Evolutionary conservation across 345 rosid species (phyloP).

Genomic region (Hibiscus syriacus): DNA sequence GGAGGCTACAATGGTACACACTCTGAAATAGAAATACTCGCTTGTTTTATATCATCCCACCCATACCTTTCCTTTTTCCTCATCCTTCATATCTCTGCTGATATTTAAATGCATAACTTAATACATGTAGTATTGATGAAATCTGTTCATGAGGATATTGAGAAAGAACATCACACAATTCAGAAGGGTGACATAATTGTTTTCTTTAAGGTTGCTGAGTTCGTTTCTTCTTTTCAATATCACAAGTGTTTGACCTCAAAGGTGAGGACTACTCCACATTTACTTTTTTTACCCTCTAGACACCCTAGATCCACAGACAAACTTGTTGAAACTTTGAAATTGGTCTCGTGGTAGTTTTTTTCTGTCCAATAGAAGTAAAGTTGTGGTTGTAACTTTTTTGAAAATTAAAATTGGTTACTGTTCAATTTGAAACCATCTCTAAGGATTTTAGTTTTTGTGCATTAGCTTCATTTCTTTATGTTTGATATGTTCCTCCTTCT

Average conservation of each 20-base stretch:
- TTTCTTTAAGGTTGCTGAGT: constrained; percentile 79
- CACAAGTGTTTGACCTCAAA: constrained; percentile 47
- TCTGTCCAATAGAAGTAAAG: not conserved
- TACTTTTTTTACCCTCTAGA: not conserved
- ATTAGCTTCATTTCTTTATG: not conserved
- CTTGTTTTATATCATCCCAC: constrained; percentile 1
- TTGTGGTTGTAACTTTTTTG: not conserved
- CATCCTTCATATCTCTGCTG: not conserved
- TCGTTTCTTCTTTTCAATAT: constrained; percentile 69
- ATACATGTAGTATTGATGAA: constrained; percentile 60
- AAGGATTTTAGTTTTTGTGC: not conserved
- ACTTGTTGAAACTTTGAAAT: not conserved
- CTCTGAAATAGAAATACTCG: constrained; percentile 2
- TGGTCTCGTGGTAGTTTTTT: constrained; percentile 1
- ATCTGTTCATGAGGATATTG: constrained; percentile 74
- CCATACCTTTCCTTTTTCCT: not conserved
- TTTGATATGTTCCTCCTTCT: not conserved
- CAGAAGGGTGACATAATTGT: constrained; percentile 65
- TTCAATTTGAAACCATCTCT: not conserved
- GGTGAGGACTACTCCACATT: constrained; percentile 35
- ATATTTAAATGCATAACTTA: constrained; percentile 10
- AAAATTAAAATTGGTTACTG: not conserved
- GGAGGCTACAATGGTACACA: constrained; percentile 83
- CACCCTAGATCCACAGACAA: not conserved
- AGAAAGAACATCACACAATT: constrained; percentile 73